Percentiles rank a stretch among this genome's conserved stretches.
Evolutionary conservation across 2,329 filamentous ascomycete genomes (phyloP).

Genomic region (Aspergillus ustus): DNA sequence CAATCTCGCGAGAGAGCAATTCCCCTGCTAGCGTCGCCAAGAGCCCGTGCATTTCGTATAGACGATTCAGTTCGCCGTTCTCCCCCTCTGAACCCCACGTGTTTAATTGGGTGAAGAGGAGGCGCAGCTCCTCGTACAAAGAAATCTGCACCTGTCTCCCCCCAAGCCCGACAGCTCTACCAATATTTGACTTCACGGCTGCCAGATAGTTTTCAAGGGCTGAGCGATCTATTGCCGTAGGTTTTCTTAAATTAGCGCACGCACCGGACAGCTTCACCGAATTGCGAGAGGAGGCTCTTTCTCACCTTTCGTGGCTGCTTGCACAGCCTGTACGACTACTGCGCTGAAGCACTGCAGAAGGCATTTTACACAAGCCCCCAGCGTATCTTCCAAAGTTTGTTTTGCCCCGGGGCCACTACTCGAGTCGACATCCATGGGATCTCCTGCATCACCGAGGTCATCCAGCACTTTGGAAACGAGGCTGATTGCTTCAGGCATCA

Average conservation of each 20-base stretch:
- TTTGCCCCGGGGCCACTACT: slow-evolving; percentile 46
- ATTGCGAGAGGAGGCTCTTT: slow-evolving; percentile 16
- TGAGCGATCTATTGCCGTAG: slow-evolving; percentile 21
- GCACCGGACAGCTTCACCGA: slow-evolving; percentile 5
- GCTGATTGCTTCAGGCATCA: slow-evolving; percentile 68
- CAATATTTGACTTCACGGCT: slow-evolving; percentile 34
- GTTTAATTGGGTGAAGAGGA: slow-evolving; percentile 37
- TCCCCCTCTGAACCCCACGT: slow-evolving; percentile 26
- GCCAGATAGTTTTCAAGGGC: slow-evolving; percentile 37
- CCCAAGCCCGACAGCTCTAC: slow-evolving; percentile 37
- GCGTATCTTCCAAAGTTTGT: slow-evolving; percentile 39
- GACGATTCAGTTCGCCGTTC: slow-evolving; percentile 22
- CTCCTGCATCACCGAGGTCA: slow-evolving; percentile 57
- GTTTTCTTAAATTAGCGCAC: slow-evolving; percentile 29
- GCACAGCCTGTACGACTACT: slow-evolving; percentile 16
- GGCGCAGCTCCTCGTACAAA: slow-evolving; percentile 41
- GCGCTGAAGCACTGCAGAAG: slow-evolving; percentile 45
- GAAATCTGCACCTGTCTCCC: slow-evolving; percentile 40
- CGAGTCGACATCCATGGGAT: slow-evolving; percentile 72
- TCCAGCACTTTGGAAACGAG: slow-evolving; percentile 69
- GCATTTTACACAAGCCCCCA: slow-evolving; percentile 45
- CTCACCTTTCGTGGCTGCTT: slow-evolving; percentile 32
- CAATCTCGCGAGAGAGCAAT: slow-evolving; percentile 39
- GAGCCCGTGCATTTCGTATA: slow-evolving; percentile 29
- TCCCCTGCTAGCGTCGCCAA: slow-evolving; percentile 34